Conservation (phyloP, 192 early-diverging fungal genomes). For the Chytriomyces sp. region DNA sequence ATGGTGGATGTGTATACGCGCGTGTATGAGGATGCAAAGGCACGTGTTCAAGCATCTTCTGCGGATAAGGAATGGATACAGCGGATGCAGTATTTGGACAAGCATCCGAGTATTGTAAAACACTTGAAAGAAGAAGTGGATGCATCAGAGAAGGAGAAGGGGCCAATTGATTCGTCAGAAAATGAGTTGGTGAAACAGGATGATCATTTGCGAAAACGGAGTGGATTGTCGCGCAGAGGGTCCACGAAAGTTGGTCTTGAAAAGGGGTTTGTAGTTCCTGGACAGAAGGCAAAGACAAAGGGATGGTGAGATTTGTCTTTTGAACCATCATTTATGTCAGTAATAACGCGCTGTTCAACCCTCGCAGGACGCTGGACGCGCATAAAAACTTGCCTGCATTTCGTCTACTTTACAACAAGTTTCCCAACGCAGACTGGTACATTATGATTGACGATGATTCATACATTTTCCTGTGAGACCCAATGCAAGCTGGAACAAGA, state of each 20-base stretch:
- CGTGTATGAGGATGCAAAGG: constrained; percentile 42
- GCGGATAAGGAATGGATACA: too few species aligned
- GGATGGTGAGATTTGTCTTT: too few species aligned
- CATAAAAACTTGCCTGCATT: constrained; percentile 54
- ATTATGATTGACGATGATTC: constrained; percentile 54
- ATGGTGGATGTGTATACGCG: constrained; percentile 57
- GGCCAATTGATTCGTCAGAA: too few species aligned
- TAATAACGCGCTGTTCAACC: background rate
- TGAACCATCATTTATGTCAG: background rate
- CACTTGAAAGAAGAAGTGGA: too few species aligned
- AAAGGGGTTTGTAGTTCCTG: constrained; percentile 6
- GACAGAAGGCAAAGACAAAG: constrained; percentile 22
- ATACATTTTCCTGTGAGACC: constrained; percentile 34
- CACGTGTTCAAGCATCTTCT: background rate
- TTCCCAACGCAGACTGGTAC: constrained; percentile 50
- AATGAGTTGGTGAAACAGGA: too few species aligned
- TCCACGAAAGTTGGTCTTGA: background rate
- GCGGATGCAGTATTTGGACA: too few species aligned
- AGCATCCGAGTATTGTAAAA: too few species aligned
- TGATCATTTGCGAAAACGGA: too few species aligned
- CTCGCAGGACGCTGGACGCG: constrained; percentile 41
- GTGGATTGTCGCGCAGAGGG: background rate
- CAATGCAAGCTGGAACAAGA: too few species aligned
- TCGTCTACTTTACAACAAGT: constrained; percentile 26
- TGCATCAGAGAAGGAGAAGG: too few species aligned